Percentiles rank a stretch among this genome's conserved stretches.
phyloP scores from a whole-genome alignment of 164 flowering plant genomes.

The Umbilicus rupestris region DNA sequence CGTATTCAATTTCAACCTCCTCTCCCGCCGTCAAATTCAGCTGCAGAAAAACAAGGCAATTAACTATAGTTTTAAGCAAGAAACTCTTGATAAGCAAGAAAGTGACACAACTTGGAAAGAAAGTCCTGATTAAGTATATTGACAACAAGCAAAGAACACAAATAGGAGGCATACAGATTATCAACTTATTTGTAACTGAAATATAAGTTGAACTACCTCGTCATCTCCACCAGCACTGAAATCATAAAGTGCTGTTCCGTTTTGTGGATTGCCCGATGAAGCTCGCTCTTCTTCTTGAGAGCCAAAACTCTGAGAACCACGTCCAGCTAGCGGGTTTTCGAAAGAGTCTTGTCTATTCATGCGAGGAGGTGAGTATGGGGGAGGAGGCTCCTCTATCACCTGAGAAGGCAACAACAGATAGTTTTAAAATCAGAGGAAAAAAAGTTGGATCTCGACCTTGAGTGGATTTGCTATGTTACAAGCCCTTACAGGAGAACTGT shows the following conservation, averaged over 20 bases:
- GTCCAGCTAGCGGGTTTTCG: slow-evolving; percentile 77
- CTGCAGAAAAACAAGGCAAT: slow-evolving; percentile 37
- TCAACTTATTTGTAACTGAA: too few relatives aligned
- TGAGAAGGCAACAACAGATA: slow-evolving; percentile 22
- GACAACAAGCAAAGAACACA: not conserved
- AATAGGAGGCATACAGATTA: not conserved
- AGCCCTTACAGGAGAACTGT: slow-evolving; percentile 59
- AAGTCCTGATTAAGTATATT: not conserved
- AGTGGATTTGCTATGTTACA: not conserved
- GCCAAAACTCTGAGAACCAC: slow-evolving; percentile 49
- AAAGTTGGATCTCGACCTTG: slow-evolving; percentile 1
- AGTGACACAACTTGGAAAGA: not conserved
- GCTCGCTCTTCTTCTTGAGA: slow-evolving; percentile 54
- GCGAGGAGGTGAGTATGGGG: slow-evolving; percentile 60
- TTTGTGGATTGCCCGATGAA: slow-evolving; percentile 48
- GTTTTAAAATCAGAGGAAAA: not conserved
- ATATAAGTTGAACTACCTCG: slow-evolving; percentile 41
- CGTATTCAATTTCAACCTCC: slow-evolving; percentile 87
- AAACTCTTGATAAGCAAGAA: not conserved
- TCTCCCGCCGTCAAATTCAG: slow-evolving; percentile 89
- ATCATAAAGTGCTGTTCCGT: slow-evolving; percentile 89
- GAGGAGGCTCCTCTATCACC: slow-evolving; percentile 89
- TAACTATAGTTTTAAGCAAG: not conserved
- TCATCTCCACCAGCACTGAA: slow-evolving; percentile 99
- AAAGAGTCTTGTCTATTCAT: slow-evolving; percentile 64